These are phyloP conservation scores for Scenedesmus sp. DNA, from an alignment of 163 green algal species.

Conservation along the genomic window DNA sequence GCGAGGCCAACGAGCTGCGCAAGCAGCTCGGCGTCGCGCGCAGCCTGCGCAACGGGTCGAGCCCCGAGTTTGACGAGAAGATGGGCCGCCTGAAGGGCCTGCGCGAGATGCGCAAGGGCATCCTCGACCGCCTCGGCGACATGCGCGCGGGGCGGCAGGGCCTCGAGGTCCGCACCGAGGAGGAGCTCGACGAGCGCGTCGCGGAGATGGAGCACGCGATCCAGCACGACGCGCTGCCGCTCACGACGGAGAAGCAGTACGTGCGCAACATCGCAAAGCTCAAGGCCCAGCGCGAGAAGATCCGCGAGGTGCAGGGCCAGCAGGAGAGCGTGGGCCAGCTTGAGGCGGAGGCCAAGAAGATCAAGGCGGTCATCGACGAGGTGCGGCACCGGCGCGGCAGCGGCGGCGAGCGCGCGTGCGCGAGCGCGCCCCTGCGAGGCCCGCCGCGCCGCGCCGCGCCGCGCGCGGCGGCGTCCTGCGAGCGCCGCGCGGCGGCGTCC, in stretches of 20 bases:
- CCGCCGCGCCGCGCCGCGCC: no score
- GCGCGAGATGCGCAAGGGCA: slow-evolving; percentile 44
- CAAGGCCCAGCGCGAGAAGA: slow-evolving; percentile 50
- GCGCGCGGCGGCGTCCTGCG: no score
- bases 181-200: slow-evolving; percentile 67
- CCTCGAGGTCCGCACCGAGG: slow-evolving; percentile 56
- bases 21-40: slow-evolving; percentile 55
- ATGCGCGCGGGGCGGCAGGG: background rate
- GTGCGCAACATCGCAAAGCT: slow-evolving; percentile 64
- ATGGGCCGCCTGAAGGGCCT: slow-evolving; percentile 54
- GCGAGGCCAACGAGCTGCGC: slow-evolving; percentile 55
- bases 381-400: no score
- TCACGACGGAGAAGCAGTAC: slow-evolving; percentile 64
- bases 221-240: slow-evolving; percentile 43
- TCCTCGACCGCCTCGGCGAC: slow-evolving; percentile 31
- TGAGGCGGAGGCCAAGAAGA: slow-evolving; percentile 56
- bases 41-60: slow-evolving; percentile 53
- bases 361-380: slow-evolving; percentile 57
- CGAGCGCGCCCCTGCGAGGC: no score
- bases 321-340: slow-evolving; percentile 47
- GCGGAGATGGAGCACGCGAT: slow-evolving; percentile 61
- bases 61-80: slow-evolving; percentile 70
- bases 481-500: no score
- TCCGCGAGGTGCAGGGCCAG: slow-evolving; percentile 40
- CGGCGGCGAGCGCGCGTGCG: no score